phyloP scores from a whole-genome alignment of 192 early-diverging fungal species.

The Coemansia sp. region DNA sequence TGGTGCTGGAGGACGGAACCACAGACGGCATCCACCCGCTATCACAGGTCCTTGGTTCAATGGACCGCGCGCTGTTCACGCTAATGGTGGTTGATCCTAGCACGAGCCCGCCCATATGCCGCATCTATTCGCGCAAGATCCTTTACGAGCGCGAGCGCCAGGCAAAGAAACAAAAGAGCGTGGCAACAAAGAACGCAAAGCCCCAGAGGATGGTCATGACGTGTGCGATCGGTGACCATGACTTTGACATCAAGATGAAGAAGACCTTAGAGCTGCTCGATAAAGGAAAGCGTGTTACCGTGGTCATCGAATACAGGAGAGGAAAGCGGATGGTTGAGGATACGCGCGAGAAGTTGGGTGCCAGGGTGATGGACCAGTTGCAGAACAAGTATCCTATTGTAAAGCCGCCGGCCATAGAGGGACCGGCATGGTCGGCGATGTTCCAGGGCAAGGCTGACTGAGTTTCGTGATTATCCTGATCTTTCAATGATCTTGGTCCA shows the following conservation, averaged over 20 bases:
- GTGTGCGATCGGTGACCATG: constrained; percentile 22
- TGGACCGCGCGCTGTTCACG: constrained; percentile 28
- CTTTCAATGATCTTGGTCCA: too few relatives aligned
- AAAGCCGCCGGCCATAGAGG: constrained; percentile 15
- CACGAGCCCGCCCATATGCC: constrained; percentile 29
- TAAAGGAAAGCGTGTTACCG: constrained; percentile 26
- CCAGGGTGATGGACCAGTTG: background rate
- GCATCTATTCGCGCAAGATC: constrained; percentile 33
- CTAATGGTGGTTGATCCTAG: constrained; percentile 29
- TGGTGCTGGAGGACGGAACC: constrained; percentile 22
- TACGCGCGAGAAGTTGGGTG: constrained; percentile 8
- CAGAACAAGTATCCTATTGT: constrained; percentile 6
- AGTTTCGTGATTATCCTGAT: too few relatives aligned
- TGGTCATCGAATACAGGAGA: constrained; percentile 19
- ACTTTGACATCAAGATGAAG: constrained; percentile 30
- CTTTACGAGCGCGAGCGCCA: constrained; percentile 39
- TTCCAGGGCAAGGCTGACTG: constrained; percentile 36
- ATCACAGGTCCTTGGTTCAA: constrained; percentile 9
- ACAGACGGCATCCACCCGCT: constrained; percentile 20
- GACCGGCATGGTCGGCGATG: constrained; percentile 20
- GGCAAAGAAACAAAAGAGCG: constrained; percentile 18
- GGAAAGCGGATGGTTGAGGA: background rate
- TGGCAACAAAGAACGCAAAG: constrained; percentile 8
- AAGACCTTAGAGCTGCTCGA: constrained; percentile 16
- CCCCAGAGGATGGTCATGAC: constrained; percentile 20